Base-by-base conservation (phyloP, 2,329 filamentous ascomycete genomes). In the Diplodia seriata region DNA sequence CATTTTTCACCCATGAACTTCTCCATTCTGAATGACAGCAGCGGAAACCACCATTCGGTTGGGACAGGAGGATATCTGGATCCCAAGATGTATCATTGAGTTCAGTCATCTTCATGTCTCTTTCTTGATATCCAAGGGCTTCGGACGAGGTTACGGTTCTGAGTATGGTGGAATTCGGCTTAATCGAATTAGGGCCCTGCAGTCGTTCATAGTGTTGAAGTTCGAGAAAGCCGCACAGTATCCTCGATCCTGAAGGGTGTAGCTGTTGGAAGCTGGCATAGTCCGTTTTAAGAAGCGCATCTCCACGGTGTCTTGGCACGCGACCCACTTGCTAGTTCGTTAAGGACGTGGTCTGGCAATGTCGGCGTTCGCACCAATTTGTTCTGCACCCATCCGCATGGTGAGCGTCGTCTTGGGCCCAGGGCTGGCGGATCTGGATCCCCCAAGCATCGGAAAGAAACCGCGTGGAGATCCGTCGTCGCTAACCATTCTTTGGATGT, bases 1-100 rank as follows among this genome's bases (percentile, higher is more conserved):
- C 43, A 33, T 12, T 55, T 66, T 23, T 66, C 62, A 36, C 62
- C 62, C 15, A 66, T 66, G 62, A 31, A 31, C 26, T 63, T 51
- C n/a, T 51, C 43, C 12, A 40, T 63, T 23, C 33, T 63, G 59
- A 38, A 63, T 51, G 59, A 51, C 20, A 47, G 43, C 15, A 51
- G 43, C 14, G 47, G 47, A n/a, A 26, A 3, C 18, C n/a, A n/a
- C 43, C 11, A 51, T 2, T n/a, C 26, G 8, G 50, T 15, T 23
- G 59, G 59, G n/a, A 23, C 51, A 4, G 47, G 59, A 6, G 47
- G 47, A 3, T 26, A 51, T n/a, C 26, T 29, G 20, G 38, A 29
- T 40, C 29, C n/a, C n/a, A 47, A n/a, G 3, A 7, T 18, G 47
- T 11, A 26, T 31, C 59, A 51, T 11, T 51, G 38, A 38, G n/a